Percentiles rank a stretch among this genome's conserved stretches.
phyloP scores from a whole-genome alignment of 805 yeast genomes.

The Candida boleticola region DNA sequence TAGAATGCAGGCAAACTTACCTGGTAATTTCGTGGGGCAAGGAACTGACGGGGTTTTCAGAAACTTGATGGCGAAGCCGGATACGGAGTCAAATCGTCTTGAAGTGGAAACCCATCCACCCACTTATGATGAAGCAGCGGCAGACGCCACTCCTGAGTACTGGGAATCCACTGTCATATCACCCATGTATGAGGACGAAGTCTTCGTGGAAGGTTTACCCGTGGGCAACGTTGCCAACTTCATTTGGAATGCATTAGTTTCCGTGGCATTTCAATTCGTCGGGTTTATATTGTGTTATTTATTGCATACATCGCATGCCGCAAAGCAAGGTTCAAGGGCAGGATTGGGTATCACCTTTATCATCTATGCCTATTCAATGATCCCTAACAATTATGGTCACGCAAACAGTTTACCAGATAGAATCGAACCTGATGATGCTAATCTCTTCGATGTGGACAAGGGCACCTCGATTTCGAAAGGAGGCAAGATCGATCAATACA shows the following conservation, averaged over 20 bases:
- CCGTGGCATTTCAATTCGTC: constrained; percentile 88
- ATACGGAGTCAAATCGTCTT: constrained; percentile 33
- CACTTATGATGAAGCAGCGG: constrained; percentile 91
- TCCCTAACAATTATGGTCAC: constrained; percentile 40
- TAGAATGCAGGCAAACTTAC: constrained; percentile 39
- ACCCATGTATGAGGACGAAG: constrained; percentile 81
- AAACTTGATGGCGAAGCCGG: constrained; percentile 89
- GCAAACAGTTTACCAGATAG: constrained; percentile 32
- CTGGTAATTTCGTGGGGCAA: constrained; percentile 45
- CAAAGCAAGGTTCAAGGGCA: constrained; percentile 89
- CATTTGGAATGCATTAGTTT: constrained; percentile 84
- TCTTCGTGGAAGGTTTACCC: constrained; percentile 92
- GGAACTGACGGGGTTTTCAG: constrained; percentile 89
- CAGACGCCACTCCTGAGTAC: constrained; percentile 92
- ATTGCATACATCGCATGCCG: constrained; percentile 94
- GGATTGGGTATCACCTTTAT: constrained; percentile 87
- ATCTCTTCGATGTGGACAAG: constrained; percentile 29
- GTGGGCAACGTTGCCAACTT: constrained; percentile 90
- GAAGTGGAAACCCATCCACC: constrained; percentile 65
- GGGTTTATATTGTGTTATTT: constrained; percentile 90
- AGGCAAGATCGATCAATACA: constrained; percentile 25
- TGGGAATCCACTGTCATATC: constrained; percentile 89
- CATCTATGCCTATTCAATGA: constrained; percentile 50
- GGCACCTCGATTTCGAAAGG: constrained; percentile 25
- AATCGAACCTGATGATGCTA: constrained; percentile 34